phyloP scores from a whole-genome alignment of 139 green algal genomes.

The Coelastrella sp. region DNA sequence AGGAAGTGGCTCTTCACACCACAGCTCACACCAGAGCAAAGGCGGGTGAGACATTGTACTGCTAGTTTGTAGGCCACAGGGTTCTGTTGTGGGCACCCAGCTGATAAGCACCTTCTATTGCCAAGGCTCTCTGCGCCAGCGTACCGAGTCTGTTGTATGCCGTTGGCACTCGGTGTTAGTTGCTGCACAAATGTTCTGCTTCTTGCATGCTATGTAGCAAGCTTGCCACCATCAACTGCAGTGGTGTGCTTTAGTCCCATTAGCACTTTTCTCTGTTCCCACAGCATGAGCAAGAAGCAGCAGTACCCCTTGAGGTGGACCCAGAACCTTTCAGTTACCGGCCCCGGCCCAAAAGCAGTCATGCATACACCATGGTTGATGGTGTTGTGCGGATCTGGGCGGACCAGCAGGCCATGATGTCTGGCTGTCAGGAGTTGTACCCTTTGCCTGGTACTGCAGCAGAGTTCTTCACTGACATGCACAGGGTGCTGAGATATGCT shows the following conservation, averaged over 20 bases:
- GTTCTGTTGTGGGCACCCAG: too few species aligned
- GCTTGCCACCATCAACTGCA: too few species aligned
- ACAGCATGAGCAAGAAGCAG: constrained; percentile 71
- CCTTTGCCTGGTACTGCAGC: constrained; percentile 75
- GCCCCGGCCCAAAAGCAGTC: constrained; percentile 57
- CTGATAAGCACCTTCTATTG: too few species aligned
- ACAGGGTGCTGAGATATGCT: constrained; percentile 65
- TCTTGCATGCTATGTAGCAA: too few species aligned
- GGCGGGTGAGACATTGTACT: constrained; percentile 45
- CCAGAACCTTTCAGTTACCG: constrained; percentile 77
- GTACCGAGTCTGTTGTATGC: too few species aligned
- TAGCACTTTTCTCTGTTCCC: neutral
- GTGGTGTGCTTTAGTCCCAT: too few species aligned
- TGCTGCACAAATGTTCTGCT: too few species aligned
- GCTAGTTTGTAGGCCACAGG: too few species aligned
- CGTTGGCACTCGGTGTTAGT: too few species aligned
- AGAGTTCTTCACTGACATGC: constrained; percentile 93
- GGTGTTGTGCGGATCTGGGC: constrained; percentile 90
- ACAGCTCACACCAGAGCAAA: constrained; percentile 14
- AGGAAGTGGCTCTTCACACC: constrained; percentile 91
- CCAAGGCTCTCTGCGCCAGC: too few species aligned
- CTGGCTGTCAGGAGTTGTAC: constrained; percentile 48
- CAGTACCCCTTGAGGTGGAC: constrained; percentile 63
- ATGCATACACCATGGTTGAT: constrained; percentile 87
- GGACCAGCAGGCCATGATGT: constrained; percentile 8